Base-by-base conservation (phyloP, 139 green algal genomes). In the Desmodesmus armatus region DNA sequence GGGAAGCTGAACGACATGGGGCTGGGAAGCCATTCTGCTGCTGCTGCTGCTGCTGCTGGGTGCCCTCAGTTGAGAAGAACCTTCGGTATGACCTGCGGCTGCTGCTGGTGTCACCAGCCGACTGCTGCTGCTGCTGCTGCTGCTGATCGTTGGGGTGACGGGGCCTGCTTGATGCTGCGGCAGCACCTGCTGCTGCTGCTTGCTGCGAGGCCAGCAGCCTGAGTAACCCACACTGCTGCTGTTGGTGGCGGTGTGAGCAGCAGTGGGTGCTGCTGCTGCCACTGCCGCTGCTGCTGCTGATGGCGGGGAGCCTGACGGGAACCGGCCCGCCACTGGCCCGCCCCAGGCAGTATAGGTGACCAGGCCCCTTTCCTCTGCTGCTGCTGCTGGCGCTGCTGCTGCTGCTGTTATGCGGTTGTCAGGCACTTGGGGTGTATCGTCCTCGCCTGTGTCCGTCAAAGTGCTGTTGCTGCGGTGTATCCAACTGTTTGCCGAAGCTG, bases 231-330 rank as follows among this genome's bases (percentile, higher is more conserved):
- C 7, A 69, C 60, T 69, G 60, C 60, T 69, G 60, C 60, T 39
- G 60, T n/a, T n/a, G n/a, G n/a, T n/a, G n/a, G n/a, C n/a, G n/a
- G n/a, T 69, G 11, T 69, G n/a, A 39, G 60, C 60, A 39, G 60
- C n/a, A n/a, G 60, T 2, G 9, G n/a, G 17, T 31, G 39, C 5
- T 31, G 29, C 47, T 44, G 47, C 27, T 4, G 27, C 39, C 21
- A 69, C 35, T 69, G 74, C 49, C 19, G 51, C 49, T 82, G 71
- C 58, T 77, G 69, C 69, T 77, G 72, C 72, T 80, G 44, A 19
- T 80, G 27, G 39, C 41, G 60, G 25, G 60, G 17, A 37, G 60
- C 33, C 33, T 69, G 60, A 69, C 25, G 63, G 63, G 29, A 44
- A 72, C 35, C 80, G 27, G 3, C 72, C 72, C 25, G 43, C 1